Evolutionary conservation across 2,329 filamentous ascomycete species (phyloP).

Genomic region (Aureobasidium sp.): DNA sequence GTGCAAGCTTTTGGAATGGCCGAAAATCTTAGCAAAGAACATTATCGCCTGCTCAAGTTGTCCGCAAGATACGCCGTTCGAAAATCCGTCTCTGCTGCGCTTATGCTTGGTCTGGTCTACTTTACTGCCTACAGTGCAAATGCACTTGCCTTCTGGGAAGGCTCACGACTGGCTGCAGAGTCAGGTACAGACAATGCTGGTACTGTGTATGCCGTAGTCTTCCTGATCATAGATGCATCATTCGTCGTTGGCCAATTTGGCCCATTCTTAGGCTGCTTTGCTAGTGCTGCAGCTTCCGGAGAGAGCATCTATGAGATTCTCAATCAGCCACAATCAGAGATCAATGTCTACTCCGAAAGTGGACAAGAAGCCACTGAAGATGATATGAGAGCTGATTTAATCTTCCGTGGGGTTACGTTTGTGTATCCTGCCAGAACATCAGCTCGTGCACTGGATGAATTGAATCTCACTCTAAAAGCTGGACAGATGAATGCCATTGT

Average conservation of each 20-base stretch:
- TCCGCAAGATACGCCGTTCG: constrained; percentile 33
- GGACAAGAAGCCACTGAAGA: constrained; percentile 16
- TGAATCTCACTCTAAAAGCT: constrained; percentile 31
- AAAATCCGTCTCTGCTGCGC: constrained; percentile 34
- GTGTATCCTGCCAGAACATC: constrained; percentile 39
- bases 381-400: constrained; percentile 25
- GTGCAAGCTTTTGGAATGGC: constrained; percentile 43
- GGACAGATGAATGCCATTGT: constrained; percentile 40
- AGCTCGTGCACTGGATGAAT: constrained; percentile 32
- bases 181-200: constrained; percentile 35
- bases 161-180: constrained; percentile 25
- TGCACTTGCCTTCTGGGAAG: constrained; percentile 41
- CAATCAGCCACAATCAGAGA: constrained; percentile 32
- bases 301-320: constrained; percentile 39
- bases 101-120: constrained; percentile 38
- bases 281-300: constrained; percentile 46
- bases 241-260: constrained; percentile 57
- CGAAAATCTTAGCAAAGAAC: constrained; percentile 33
- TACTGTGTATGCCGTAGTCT: constrained; percentile 56
- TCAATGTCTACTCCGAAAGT: constrained; percentile 32
- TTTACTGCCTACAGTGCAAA: constrained; percentile 41
- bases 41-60: constrained; percentile 29
- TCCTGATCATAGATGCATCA: constrained; percentile 57
- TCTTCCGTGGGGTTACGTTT: constrained; percentile 35
- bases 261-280: constrained; percentile 52